These are phyloP conservation scores for Ichthyophonus hoferi DNA, from an alignment of 208 protist species.

Conservation along the genomic window DNA sequence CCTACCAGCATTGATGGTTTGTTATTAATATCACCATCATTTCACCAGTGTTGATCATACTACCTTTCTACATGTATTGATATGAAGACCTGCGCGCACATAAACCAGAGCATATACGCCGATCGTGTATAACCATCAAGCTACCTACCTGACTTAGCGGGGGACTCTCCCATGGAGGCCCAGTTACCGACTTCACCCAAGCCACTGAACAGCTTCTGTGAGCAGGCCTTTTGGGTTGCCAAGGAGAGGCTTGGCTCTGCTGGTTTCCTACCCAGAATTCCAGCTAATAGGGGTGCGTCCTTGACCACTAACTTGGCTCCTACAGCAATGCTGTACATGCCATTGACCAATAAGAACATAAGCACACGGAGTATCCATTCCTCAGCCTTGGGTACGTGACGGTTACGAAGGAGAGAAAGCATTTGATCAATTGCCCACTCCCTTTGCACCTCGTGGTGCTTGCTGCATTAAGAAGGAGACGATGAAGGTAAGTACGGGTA, in stretches of 20 bases:
- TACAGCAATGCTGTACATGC: background rate
- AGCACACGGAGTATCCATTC: slow-evolving; percentile 11
- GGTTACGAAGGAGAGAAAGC: background rate
- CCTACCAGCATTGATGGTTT: too few relatives aligned
- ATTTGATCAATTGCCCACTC: slow-evolving; percentile 20
- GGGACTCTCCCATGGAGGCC: background rate
- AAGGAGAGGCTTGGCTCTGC: background rate
- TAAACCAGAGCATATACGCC: too few relatives aligned
- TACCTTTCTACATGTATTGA: too few relatives aligned
- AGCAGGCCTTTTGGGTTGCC: background rate
- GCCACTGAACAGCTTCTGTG: background rate
- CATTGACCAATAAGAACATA: background rate
- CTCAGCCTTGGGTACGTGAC: background rate
- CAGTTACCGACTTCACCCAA: background rate
- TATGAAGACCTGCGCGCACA: too few relatives aligned
- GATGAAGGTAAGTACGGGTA: too few relatives aligned
- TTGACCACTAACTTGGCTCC: background rate
- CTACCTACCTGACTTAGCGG: background rate
- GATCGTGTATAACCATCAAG: too few relatives aligned
- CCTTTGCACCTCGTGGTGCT: background rate
- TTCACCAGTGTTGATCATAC: too few relatives aligned
- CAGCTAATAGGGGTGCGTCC: background rate
- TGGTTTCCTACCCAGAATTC: background rate
- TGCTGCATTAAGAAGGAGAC: too few relatives aligned
- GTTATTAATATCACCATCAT: too few relatives aligned